Conservation (phyloP, 768 basidiomycete genomes). For the Termitomyces sp. region DNA sequence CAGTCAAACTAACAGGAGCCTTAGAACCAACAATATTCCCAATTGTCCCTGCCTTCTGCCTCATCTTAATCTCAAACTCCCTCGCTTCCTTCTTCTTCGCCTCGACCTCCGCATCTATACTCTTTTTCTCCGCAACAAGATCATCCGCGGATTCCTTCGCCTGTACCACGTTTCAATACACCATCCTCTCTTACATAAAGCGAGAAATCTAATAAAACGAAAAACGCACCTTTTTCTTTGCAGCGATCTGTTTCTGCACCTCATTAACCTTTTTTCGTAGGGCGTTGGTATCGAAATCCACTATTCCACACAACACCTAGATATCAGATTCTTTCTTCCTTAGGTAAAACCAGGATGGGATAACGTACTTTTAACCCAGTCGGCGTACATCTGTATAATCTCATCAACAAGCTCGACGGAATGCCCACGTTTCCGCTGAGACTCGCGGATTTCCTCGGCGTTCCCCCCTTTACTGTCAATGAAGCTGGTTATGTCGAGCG, state of each 20-base stretch:
- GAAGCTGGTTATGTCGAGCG: slow-evolving; percentile 75
- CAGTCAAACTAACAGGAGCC: slow-evolving; percentile 82
- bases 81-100: slow-evolving; percentile 72
- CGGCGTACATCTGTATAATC: slow-evolving; percentile 84
- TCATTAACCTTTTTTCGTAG: slow-evolving; percentile 82
- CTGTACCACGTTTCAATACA: slow-evolving; percentile 32
- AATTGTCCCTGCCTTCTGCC: slow-evolving; percentile 73
- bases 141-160: slow-evolving; percentile 91
- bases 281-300: slow-evolving; percentile 81
- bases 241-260: slow-evolving; percentile 90
- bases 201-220: neutral
- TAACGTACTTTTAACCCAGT: slow-evolving; percentile 90
- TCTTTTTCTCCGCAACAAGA: slow-evolving; percentile 78
- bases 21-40: slow-evolving; percentile 92
- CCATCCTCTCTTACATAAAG: neutral
- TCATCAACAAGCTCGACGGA: slow-evolving; percentile 93
- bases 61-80: slow-evolving; percentile 76
- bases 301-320: slow-evolving; percentile 47
- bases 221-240: slow-evolving; percentile 80
- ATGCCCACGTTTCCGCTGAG: slow-evolving; percentile 87
- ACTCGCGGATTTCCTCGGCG: slow-evolving; percentile 84
- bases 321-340: too few relatives aligned
- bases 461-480: slow-evolving; percentile 91
- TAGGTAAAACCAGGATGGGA: slow-evolving; percentile 4
- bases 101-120: slow-evolving; percentile 78